These are phyloP conservation scores for Penicillium sp. DNA, from an alignment of 2,329 filamentous ascomycete genomes.

Conservation along the genomic window DNA sequence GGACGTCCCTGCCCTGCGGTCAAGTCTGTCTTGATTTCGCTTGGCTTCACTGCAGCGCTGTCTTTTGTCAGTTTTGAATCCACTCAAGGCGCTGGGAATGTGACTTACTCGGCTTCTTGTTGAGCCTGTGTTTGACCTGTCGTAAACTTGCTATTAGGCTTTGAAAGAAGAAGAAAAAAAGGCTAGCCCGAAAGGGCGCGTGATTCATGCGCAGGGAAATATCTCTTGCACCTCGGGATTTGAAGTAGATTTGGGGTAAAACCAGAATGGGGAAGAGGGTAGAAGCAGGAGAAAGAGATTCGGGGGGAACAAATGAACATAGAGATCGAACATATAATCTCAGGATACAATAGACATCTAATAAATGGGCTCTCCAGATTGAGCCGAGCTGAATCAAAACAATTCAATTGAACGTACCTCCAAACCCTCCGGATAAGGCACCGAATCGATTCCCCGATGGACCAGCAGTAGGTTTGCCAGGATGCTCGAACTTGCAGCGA, in stretches of 20 bases:
- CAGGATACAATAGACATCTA: background rate
- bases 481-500: conserved; percentile 60
- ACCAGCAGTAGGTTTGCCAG: conserved; percentile 39
- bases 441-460: conserved; percentile 59
- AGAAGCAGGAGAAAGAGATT: background rate
- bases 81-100: background rate
- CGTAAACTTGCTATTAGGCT: background rate
- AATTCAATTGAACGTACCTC: conserved; percentile 35
- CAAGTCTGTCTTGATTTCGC: conserved; percentile 65
- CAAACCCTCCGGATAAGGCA: conserved; percentile 45
- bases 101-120: conserved; percentile 26
- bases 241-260: background rate
- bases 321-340: background rate
- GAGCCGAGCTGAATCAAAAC: background rate
- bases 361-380: background rate
- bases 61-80: conserved; percentile 22
- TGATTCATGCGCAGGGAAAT: background rate
- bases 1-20: conserved; percentile 63
- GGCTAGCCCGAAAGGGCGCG: background rate
- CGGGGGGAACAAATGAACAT: background rate
- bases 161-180: background rate
- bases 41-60: conserved; percentile 56
- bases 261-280: background rate
- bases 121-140: conserved; percentile 21
- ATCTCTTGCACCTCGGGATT: background rate